A percentile compares a stretch with the other conserved stretches of the same genome.
Conservation (phyloP, 179 eudicot genomes). For the Silene vulgaris region DNA sequence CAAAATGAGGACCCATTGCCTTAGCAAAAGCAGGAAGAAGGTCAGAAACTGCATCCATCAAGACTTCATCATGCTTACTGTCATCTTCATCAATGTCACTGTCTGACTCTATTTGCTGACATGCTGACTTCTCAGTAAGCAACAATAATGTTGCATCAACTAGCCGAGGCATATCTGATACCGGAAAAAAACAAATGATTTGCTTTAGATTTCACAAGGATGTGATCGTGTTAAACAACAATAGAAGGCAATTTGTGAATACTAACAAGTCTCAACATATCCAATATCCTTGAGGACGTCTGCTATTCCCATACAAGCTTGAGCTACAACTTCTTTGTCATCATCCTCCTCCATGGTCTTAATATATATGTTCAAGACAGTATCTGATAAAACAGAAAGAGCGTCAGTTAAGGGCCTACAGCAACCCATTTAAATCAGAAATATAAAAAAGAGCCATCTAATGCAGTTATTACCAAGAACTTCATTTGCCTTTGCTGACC, state of each 20-base stretch:
- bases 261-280: conserved; percentile 80
- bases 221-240: background rate
- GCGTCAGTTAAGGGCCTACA: conserved; percentile 9
- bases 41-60: conserved; percentile 99
- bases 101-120: conserved; percentile 83
- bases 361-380: conserved; percentile 72
- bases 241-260: background rate
- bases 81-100: conserved; percentile 80
- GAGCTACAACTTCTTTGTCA: conserved; percentile 98
- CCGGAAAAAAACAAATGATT: background rate
- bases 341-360: conserved; percentile 89
- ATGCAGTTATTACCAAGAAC: conserved; percentile 52
- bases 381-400: conserved; percentile 41
- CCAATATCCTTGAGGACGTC: conserved; percentile 70
- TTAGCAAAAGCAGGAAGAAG: conserved; percentile 93
- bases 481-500: conserved; percentile 58
- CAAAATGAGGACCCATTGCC: conserved; percentile 89
- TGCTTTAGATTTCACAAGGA: conserved; percentile 6
- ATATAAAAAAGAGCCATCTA: conserved; percentile 3
- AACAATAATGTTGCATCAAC: conserved; percentile 68
- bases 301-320: conserved; percentile 75
- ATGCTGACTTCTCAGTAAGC: conserved; percentile 70
- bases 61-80: conserved; percentile 78
- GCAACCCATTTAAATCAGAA: background rate
- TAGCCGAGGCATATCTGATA: conserved; percentile 64